Evolutionary conservation across 208 protist genomes (phyloP).

Genomic region (Crithidia expoeki): DNA sequence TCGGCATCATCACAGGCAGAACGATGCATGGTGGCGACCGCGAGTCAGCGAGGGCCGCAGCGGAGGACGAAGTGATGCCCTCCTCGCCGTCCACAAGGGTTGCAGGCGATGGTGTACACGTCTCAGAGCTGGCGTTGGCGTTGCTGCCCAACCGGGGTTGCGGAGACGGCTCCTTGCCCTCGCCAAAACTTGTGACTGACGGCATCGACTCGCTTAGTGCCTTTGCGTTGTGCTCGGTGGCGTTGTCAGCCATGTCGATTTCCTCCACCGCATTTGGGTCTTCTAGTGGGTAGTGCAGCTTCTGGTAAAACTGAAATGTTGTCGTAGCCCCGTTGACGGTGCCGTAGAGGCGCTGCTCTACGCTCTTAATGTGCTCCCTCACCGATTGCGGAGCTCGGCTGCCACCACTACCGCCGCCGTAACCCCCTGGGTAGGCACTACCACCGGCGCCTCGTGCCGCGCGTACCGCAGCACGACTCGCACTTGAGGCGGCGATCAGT

Average conservation of each 20-base stretch:
- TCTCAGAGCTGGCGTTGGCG: not conserved
- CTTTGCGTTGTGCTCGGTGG: conserved; percentile 8
- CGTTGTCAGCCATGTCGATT: conserved; percentile 11
- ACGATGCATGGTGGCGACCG: not conserved
- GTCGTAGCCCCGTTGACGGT: conserved; percentile 47
- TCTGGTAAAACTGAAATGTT: conserved; percentile 67
- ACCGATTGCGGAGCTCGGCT: conserved; percentile 13
- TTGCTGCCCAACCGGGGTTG: conserved; percentile 36
- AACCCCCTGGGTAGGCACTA: not conserved
- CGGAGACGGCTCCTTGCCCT: conserved; percentile 50
- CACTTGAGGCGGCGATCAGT: conserved; percentile 11
- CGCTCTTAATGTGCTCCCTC: conserved; percentile 35
- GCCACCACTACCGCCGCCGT: not conserved
- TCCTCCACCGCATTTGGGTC: conserved; percentile 30
- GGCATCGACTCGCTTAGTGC: conserved; percentile 15
- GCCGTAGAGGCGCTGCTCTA: conserved; percentile 55
- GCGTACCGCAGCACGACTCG: conserved; percentile 11
- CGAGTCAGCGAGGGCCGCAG: not conserved
- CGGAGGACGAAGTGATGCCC: not conserved
- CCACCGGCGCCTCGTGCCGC: conserved; percentile 2
- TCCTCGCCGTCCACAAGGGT: conserved; percentile 10
- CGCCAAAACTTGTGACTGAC: not conserved
- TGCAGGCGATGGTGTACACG: not conserved
- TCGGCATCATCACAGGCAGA: not conserved
- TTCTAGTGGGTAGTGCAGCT: conserved; percentile 73